These are phyloP conservation scores for Cerrena zonata DNA, from an alignment of 1,284 basidiomycete genomes.

Conservation along the genomic window DNA sequence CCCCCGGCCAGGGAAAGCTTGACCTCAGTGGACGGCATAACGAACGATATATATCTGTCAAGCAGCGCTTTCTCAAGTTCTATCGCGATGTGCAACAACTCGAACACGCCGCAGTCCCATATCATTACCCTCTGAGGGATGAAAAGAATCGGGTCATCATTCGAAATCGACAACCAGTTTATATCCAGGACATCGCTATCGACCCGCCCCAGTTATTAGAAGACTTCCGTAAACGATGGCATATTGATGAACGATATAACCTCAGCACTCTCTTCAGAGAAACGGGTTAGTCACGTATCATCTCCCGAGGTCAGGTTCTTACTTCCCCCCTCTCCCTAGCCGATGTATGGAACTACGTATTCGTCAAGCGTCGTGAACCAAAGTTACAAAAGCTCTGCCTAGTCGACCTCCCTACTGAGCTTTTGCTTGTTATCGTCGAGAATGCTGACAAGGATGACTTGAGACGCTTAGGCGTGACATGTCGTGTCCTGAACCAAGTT, in stretches of 20 bases:
- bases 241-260: neutral
- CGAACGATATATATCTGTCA: constrained; percentile 5
- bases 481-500: constrained; percentile 6
- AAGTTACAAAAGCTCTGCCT: constrained; percentile 9
- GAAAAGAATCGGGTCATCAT: neutral
- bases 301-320: too few species aligned
- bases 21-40: constrained; percentile 12
- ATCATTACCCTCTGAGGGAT: neutral
- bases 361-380: neutral
- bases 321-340: too few species aligned
- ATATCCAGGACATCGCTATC: neutral
- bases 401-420: constrained; percentile 10
- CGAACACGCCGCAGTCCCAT: too few species aligned
- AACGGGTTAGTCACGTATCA: neutral
- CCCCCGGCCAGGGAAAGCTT: constrained; percentile 7
- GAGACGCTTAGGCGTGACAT: constrained; percentile 9
- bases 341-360: neutral
- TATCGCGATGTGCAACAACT: neutral
- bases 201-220: neutral
- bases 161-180: neutral
- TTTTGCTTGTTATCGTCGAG: constrained; percentile 11
- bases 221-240: neutral
- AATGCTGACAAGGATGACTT: constrained; percentile 1
- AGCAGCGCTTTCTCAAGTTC: neutral
- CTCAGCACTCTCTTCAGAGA: neutral